Percentiles rank a stretch among this genome's conserved stretches.
Evolutionary conservation across 2,329 filamentous ascomycete species (phyloP).

Genomic region (Fusarium xyrophilum): DNA sequence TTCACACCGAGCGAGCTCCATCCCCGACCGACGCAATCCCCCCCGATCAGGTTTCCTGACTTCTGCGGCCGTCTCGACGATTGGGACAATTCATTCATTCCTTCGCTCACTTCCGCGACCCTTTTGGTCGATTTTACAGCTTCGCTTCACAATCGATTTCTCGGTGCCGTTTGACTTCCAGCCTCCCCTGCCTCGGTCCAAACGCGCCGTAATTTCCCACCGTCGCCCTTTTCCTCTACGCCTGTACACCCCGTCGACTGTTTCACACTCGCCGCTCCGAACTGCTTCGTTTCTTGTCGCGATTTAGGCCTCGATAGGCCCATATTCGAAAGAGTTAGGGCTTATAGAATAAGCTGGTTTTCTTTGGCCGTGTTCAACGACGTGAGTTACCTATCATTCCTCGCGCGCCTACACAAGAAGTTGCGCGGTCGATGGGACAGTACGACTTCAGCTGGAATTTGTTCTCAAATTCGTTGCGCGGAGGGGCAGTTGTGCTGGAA

Average conservation of each 20-base stretch:
- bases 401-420: conserved; percentile 12
- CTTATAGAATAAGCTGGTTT: conserved; percentile 35
- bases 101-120: conserved; percentile 15
- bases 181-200: conserved; percentile 32
- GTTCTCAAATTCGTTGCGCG: not conserved
- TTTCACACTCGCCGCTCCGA: conserved; percentile 15
- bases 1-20: conserved; percentile 44
- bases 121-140: conserved; percentile 13
- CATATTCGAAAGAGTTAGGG: conserved; percentile 40
- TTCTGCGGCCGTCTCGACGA: conserved; percentile 29
- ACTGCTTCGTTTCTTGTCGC: conserved; percentile 27
- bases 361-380: conserved; percentile 31
- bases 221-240: conserved; percentile 26
- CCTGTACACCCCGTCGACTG: conserved; percentile 17
- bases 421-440: conserved; percentile 14
- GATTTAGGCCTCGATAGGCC: conserved; percentile 39
- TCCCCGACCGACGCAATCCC: conserved; percentile 40
- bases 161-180: conserved; percentile 18
- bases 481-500: not conserved
- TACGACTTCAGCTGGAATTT: not conserved
- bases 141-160: conserved; percentile 25
- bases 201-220: conserved; percentile 36
- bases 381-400: conserved; percentile 38
- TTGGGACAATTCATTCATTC: conserved; percentile 25
- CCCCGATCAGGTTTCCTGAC: conserved; percentile 35